Evolutionary conservation across 345 rosid genomes (phyloP), one percentile per base, ranked within the genome.

Genomic region (Microthlaspi erraticum): DNA sequence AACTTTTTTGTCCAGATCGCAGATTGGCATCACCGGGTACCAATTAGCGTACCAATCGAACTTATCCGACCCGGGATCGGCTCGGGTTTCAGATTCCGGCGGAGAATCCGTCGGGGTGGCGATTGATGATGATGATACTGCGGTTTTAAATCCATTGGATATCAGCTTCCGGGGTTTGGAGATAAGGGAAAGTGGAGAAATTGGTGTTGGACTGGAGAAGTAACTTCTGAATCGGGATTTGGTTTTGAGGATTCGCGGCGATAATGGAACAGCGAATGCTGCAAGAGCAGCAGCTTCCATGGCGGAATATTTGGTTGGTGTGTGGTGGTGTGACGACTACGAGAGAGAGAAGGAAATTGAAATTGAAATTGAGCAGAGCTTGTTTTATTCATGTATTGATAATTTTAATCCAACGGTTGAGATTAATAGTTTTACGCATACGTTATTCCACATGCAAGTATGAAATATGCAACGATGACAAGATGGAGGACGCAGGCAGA

Each of bases 11-110:
- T 90, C 91, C 76, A 88, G 70, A 71, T 89, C 94, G 67, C 90
- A 85, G 14, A 85, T 66, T 7, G 91, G 94, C 96, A 92, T 88
- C 33, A 90, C 64, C 1, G 90, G 91, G 45, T 85, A 90, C 93
- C 95, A 88, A 26, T 83, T 77, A 0, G 93, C 77, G 60, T 68
- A 89, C 95, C 93, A 88, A 41, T 90, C 95, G 68, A 92, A 84
- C 46, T 73, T 88, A 31, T 74, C 82, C n/a, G 63, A 74, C 10
- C 65, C 62, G 12, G 13, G 20, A 0, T 59, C 81, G 8, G 52
- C 31, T 14, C 63, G 81, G 17, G 70, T 31, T 43, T 86, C 84
- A 41, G 77, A 59, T 18, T 77, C 69, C 3, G 83, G 74, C 11
- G 71, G 50, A n/a, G 68, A 76, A 31, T 73, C 78, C 54, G 82